Evolutionary conservation across 352 stramenopile genomes (phyloP), one percentile per base, ranked within the genome.

Genomic region (Pythium rishiriense): DNA sequence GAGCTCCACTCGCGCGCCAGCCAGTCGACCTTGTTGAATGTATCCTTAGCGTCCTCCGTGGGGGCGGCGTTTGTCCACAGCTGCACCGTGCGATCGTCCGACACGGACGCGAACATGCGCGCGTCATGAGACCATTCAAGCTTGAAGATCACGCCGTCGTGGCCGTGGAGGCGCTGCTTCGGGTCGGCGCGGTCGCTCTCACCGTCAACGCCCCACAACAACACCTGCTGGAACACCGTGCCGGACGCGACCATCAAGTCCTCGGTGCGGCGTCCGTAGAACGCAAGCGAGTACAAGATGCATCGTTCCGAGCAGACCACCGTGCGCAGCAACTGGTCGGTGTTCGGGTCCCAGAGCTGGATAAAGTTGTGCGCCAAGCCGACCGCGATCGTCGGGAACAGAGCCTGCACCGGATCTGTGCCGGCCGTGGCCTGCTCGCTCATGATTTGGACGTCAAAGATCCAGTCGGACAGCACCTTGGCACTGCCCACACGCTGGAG

Each of bases 131-230:
- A 94, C 87, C 87, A 96, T 41, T 74, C 59, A 11, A 96, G 59
- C 61, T 93, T 91, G 58, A 96, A 96, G 39, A 96, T 78, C 26
- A 94, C 87, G 19, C 87, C 87, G 69, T 93, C 81, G 64, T 96
- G 87, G 35, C 75, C 78, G 67, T 94, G 85, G 22, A 96, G 71
- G 1, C 81, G 78, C 72, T 96, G 87, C 28, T 84, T 45, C 25
- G 72, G 70, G 31, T 60, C 28, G 24, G 66, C 48, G 0, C 41
- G 41, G 4, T 62, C 45, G 4, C 19, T 29, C 5, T 63, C n/a
- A 8, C 24, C n/a, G 24, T 66, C 11, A 62, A 83, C 74, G 53
- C 81, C 75, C 87, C 87, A 96, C 41, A 96, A 57, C 54, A 96
- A 65, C 51, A 96, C 90, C 43, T 94, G 83, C 70, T 94, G 87